These are phyloP conservation scores for Termitomyces sp. DNA, from an alignment of 768 basidiomycete species.

Conservation along the genomic window DNA sequence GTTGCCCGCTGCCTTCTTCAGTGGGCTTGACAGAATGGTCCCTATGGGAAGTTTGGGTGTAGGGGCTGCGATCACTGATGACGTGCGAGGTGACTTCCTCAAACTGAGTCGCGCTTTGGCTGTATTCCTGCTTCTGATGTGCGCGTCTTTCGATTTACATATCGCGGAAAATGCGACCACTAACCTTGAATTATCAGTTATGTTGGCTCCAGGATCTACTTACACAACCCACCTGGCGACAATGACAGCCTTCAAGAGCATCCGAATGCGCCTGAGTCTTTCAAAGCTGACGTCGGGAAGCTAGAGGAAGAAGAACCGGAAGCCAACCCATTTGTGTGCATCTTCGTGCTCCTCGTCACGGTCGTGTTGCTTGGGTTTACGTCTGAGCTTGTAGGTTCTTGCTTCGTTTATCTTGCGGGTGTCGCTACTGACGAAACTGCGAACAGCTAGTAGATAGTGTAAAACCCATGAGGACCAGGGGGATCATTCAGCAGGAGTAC, in stretches of 20 bases:
- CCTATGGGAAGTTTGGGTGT: conserved; percentile 9
- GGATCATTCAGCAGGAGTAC: conserved; percentile 47
- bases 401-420: not conserved
- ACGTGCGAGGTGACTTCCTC: conserved; percentile 44
- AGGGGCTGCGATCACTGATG: conserved; percentile 35
- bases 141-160: conserved; percentile 14
- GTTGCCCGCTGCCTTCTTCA: conserved; percentile 64
- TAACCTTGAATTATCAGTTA: conserved; percentile 36
- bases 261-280: conserved; percentile 42
- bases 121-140: conserved; percentile 58
- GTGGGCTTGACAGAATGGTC: conserved; percentile 41
- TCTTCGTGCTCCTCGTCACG: conserved; percentile 45
- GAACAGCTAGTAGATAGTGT: conserved; percentile 60
- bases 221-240: conserved; percentile 67
- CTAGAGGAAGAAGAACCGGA: conserved; percentile 44
- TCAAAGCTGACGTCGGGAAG: conserved; percentile 36
- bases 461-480: conserved; percentile 43
- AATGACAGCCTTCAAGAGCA: conserved; percentile 29
- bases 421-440: not conserved
- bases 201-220: conserved; percentile 59
- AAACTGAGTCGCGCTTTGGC: conserved; percentile 64
- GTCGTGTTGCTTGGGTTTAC: conserved; percentile 63
- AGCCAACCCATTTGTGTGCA: conserved; percentile 60
- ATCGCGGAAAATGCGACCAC: too few relatives aligned
- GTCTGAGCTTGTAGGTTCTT: conserved; percentile 56